Evolutionary conservation across 1,139 yeast genomes (phyloP).

Genomic region (Geotrichum citri-aurantii): DNA sequence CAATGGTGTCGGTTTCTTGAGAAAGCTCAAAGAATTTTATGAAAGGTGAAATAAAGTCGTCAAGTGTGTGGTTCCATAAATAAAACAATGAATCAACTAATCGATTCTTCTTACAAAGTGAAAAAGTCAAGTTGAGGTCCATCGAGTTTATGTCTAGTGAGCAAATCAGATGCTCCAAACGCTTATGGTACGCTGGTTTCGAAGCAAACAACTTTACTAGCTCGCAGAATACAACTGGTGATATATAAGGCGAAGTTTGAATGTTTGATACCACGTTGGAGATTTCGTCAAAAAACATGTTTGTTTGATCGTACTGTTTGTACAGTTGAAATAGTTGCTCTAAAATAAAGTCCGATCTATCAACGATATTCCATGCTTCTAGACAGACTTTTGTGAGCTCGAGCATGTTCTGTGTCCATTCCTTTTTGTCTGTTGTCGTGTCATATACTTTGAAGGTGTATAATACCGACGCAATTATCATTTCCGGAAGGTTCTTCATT

Average conservation of each 20-base stretch:
- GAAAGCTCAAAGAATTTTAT: constrained; percentile 47
- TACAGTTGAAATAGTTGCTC: constrained; percentile 34
- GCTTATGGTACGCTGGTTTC: constrained; percentile 39
- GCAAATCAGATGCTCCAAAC: constrained; percentile 61
- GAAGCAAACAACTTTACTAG: constrained; percentile 49
- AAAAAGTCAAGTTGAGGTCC: constrained; percentile 65
- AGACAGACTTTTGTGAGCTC: constrained; percentile 38
- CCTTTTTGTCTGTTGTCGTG: constrained; percentile 8
- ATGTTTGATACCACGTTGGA: constrained; percentile 39
- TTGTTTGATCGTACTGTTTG: constrained; percentile 42
- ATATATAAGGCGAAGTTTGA: constrained; percentile 34
- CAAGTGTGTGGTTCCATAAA: constrained; percentile 59
- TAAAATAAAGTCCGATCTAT: constrained; percentile 39
- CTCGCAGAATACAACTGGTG: constrained; percentile 57
- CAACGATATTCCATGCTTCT: constrained; percentile 38
- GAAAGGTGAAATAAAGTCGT: constrained; percentile 65
- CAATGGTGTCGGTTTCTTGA: constrained; percentile 18
- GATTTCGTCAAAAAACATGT: constrained; percentile 46
- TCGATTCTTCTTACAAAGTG: constrained; percentile 49
- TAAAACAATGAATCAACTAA: constrained; percentile 58
- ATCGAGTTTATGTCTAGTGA: constrained; percentile 54
- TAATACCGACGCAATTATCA: constrained; percentile 48
- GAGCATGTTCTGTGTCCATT: constrained; percentile 9
- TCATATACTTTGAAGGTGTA: constrained; percentile 33
- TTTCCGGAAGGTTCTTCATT: constrained; percentile 49